Conservation (phyloP, 345 rosid genomes). For the Durio zibethinus region DNA sequence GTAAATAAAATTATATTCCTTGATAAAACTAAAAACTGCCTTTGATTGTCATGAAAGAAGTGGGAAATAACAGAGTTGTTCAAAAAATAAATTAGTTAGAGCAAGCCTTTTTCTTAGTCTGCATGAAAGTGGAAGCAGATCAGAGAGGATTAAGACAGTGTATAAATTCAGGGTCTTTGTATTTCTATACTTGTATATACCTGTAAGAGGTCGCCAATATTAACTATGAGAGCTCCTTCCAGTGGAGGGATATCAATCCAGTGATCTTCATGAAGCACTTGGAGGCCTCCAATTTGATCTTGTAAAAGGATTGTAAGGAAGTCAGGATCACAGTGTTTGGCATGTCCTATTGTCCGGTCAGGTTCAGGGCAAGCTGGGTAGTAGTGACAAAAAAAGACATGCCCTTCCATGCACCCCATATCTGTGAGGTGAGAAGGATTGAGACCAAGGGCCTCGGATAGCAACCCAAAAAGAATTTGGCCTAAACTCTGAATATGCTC, state of each 20-base stretch:
- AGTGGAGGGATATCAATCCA: slow-evolving; percentile 19
- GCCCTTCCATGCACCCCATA: slow-evolving; percentile 18
- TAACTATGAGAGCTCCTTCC: too few species aligned
- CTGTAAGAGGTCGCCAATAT: slow-evolving; percentile 26
- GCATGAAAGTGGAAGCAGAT: neutral
- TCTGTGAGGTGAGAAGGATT: slow-evolving; percentile 9
- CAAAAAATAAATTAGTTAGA: neutral
- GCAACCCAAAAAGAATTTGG: too few species aligned
- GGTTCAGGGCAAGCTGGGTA: slow-evolving; percentile 30
- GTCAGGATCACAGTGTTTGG: too few species aligned
- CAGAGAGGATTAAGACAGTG: neutral
- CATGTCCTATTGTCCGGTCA: slow-evolving; percentile 20
- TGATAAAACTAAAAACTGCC: neutral
- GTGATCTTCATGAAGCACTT: slow-evolving; percentile 15
- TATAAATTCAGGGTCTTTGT: too few species aligned
- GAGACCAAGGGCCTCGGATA: slow-evolving; percentile 29
- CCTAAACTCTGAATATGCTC: neutral
- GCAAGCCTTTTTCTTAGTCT: neutral
- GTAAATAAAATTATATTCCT: neutral
- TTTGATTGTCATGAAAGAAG: too few species aligned
- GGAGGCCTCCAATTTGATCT: slow-evolving; percentile 6
- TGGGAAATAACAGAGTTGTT: neutral
- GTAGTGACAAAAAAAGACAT: slow-evolving; percentile 21
- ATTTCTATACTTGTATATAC: too few species aligned
- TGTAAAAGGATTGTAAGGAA: slow-evolving; percentile 21